Conservation (phyloP, 441 rosid genomes). For the Arabidopsis hybrid region DNA sequence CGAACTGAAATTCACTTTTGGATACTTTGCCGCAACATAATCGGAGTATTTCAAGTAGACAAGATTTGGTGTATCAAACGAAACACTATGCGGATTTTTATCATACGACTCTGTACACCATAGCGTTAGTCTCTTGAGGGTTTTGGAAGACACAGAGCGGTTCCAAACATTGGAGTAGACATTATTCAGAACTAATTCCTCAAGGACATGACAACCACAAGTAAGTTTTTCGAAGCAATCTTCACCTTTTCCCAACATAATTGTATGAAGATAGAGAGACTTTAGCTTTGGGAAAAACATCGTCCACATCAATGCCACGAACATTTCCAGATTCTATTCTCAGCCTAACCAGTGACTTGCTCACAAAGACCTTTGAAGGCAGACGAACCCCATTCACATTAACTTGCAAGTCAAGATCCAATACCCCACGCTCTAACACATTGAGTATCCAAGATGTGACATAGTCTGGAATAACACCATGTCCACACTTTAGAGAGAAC, state of each 20-base stretch:
- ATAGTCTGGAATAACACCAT: neutral
- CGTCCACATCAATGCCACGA: neutral
- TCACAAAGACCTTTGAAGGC: neutral
- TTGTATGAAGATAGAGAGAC: neutral
- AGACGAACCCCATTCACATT: neutral
- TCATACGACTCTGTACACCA: no score
- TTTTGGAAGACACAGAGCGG: neutral
- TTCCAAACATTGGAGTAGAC: neutral
- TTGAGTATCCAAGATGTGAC: neutral
- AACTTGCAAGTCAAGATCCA: neutral
- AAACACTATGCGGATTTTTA: neutral
- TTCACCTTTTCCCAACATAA: neutral
- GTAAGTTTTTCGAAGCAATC: neutral
- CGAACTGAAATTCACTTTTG: no score
- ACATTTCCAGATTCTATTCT: neutral
- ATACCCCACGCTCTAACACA: neutral
- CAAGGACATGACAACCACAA: neutral
- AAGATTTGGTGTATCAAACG: neutral
- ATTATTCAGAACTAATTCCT: neutral
- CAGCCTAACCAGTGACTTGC: conserved; percentile 11
- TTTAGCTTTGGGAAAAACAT: conserved; percentile 23
- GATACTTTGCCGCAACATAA: neutral
- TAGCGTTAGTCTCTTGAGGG: neutral
- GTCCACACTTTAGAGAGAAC: neutral
- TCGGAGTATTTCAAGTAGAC: no score